Percentiles rank a stretch among this genome's conserved stretches.
Evolutionary conservation across 78 protist genomes (phyloP).

Genomic region (Dictyostelium brefeldianum): DNA sequence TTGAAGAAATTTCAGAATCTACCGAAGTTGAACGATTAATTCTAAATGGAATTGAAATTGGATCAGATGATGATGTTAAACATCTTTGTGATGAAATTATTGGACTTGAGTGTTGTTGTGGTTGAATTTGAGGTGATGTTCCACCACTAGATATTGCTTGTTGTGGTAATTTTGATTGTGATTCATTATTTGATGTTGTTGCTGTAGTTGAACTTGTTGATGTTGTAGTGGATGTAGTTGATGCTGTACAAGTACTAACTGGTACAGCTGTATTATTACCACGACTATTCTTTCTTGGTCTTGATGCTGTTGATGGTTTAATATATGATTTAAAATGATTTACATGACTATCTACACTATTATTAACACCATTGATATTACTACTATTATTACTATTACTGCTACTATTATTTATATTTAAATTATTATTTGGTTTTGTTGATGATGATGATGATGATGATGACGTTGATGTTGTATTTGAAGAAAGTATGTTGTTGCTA

Average conservation of each 20-base stretch:
- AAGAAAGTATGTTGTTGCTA: not conserved
- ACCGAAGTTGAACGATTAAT: not conserved
- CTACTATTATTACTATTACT: not conserved
- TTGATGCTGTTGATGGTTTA: constrained; percentile 7
- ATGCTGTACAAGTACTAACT: too few species aligned
- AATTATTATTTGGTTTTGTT: not conserved
- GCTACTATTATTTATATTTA: not conserved
- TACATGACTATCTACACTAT: not conserved
- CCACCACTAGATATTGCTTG: not conserved
- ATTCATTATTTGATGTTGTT: not conserved
- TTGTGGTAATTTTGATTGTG: constrained; percentile 1
- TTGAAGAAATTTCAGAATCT: constrained; percentile 16
- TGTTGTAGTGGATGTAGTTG: not conserved
- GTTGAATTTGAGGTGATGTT: not conserved
- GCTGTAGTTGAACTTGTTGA: not conserved
- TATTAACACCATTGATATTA: not conserved
- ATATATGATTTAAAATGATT: constrained; percentile 5
- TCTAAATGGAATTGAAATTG: constrained; percentile 2
- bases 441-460: not conserved
- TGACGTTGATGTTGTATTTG: too few species aligned
- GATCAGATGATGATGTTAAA: not conserved
- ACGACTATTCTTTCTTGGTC: constrained; percentile 18
- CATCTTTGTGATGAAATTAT: constrained; percentile 32
- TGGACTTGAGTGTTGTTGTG: not conserved
- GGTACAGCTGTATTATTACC: not conserved